Conservation (phyloP, 441 rosid genomes). For the Corymbia calophylla region DNA sequence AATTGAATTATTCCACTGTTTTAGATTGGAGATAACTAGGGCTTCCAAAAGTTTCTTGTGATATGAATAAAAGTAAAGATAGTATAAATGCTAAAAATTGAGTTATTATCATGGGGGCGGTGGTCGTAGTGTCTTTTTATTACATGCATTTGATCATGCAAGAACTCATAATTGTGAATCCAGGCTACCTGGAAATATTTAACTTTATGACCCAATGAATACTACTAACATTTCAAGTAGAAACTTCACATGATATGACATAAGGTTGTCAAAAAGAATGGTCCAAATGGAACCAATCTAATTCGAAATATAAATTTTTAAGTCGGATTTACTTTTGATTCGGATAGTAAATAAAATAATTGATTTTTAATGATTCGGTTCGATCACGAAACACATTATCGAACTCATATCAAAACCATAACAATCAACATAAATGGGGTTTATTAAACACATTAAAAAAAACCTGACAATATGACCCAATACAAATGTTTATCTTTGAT, state of each 20-base stretch:
- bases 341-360: too few species aligned
- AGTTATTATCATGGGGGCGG: neutral
- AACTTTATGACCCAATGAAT: too few species aligned
- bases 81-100: neutral
- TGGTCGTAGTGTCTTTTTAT: neutral
- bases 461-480: neutral
- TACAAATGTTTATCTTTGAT: neutral
- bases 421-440: too few species aligned
- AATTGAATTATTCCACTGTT: neutral
- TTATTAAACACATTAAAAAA: neutral
- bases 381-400: too few species aligned
- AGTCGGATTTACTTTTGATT: too few species aligned
- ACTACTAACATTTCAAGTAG: neutral
- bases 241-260: neutral
- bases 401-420: too few species aligned
- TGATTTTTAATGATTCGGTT: too few species aligned
- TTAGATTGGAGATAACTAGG: too few species aligned
- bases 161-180: neutral
- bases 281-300: too few species aligned
- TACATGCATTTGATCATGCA: neutral
- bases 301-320: too few species aligned
- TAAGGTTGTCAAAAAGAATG: too few species aligned
- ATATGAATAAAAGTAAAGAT: neutral
- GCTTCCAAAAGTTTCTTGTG: too few species aligned
- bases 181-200: neutral